Evolutionary conservation across 352 stramenopile species (phyloP).

Genomic region (Phytophthora idaei): DNA sequence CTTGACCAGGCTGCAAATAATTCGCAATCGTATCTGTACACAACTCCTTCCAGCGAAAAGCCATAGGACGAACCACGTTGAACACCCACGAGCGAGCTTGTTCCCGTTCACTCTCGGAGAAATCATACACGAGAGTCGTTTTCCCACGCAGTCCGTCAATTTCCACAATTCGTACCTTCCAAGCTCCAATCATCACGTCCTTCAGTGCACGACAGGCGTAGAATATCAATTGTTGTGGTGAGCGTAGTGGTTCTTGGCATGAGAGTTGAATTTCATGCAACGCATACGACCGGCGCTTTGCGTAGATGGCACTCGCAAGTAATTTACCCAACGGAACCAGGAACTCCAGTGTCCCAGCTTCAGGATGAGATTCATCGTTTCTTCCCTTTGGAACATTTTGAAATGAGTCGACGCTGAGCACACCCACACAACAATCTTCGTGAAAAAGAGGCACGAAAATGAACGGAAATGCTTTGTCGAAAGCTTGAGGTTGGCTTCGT

Average conservation of each 20-base stretch:
- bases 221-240: conserved; percentile 64
- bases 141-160: conserved; percentile 54
- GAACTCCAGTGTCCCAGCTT: conserved; percentile 64
- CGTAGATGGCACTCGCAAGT: conserved; percentile 58
- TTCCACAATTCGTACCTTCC: conserved; percentile 65
- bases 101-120: conserved; percentile 45
- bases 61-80: conserved; percentile 41
- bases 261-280: conserved; percentile 54
- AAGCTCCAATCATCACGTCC: conserved; percentile 51
- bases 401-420: conserved; percentile 72
- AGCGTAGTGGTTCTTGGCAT: conserved; percentile 46
- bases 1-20: conserved; percentile 19
- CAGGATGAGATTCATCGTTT: conserved; percentile 63
- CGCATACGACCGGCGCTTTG: conserved; percentile 60
- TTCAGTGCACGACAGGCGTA: conserved; percentile 46
- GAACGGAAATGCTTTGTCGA: conserved; percentile 46
- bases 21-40: conserved; percentile 49
- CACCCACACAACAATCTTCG: conserved; percentile 63
- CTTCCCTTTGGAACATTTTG: conserved; percentile 57
- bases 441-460: conserved; percentile 72
- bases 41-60: conserved; percentile 52
- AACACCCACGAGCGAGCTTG: conserved; percentile 24
- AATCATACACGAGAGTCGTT: conserved; percentile 62
- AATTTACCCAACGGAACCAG: conserved; percentile 45
- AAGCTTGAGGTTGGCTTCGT: conserved; percentile 3